Base-by-base conservation (phyloP, 129 eudicot species). In the Logfia minima region DNA sequence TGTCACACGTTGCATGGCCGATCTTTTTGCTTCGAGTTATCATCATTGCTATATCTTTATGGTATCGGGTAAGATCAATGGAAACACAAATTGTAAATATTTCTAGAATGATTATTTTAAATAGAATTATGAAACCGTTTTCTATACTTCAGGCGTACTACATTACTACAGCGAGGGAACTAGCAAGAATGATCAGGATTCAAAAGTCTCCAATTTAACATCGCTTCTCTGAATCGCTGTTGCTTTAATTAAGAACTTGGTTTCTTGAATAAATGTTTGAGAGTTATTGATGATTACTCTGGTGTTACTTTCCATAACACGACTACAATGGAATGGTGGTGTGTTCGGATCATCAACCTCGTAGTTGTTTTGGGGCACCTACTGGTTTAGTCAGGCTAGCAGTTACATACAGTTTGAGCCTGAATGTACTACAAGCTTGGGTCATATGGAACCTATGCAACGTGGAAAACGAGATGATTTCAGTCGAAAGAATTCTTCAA, bases 271-370 rank as follows among this genome's bases (percentile, higher is more conserved):
- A 88, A 68, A 79, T 82, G 73, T 75, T 67, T 87, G 16, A 70
- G 65, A 3, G 85, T 95, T 34, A 85, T 89, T 32, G 93, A 95
- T 82, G 90, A 88, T 45, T 91, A 95, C 70, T 87, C 97, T 45
- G 86, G 92, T 7, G 96, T 92, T 71, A 83, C 93, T 26, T 95
- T 95, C 58, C 87, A 88, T 87, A 91, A 89, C 79, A 84, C 87
- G 11, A 92, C 92, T 13, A 85, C 97, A 48, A 95, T 91, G 97
- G 99, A 95, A 45, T 95, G 97, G 99, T 82, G 91, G 4, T 89
- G 96, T 60, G 88, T 89, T 35, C 81, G 99, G 52, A 84, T 86
- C 39, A 92, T 95, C 72, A 71, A 86, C 65, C 94, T 92, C 41
- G 81, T 87, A 24, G 80, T 77, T 51, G 79, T 92, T 82, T 80